Conservation (phyloP, 179 eudicot species). For the Amaranthus tricolor region DNA sequence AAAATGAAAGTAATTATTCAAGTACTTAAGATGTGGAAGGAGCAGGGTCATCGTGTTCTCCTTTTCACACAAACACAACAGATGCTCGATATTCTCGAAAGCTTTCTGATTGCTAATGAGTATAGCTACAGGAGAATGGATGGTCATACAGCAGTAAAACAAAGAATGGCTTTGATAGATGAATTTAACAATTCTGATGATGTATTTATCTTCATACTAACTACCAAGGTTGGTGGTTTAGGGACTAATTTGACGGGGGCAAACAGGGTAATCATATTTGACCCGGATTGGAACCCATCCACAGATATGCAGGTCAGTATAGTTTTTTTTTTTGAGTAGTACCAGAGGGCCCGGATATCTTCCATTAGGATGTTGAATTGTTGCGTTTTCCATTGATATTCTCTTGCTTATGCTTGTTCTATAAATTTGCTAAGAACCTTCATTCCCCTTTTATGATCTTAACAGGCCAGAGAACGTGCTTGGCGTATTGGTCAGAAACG, state of each 20-base stretch:
- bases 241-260: slow-evolving; percentile 98
- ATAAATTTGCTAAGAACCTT: neutral
- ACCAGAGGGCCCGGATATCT: neutral
- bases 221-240: slow-evolving; percentile 95
- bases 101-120: slow-evolving; percentile 51
- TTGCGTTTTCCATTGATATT: neutral
- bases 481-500: slow-evolving; percentile 98
- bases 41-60: slow-evolving; percentile 94
- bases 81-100: slow-evolving; percentile 97
- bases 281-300: slow-evolving; percentile 99
- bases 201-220: slow-evolving; percentile 77
- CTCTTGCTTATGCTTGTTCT: neutral
- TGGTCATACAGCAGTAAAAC: slow-evolving; percentile 83
- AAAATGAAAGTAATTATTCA: slow-evolving; percentile 87
- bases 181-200: slow-evolving; percentile 81
- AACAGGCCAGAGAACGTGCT: slow-evolving; percentile 99
- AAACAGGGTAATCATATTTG: slow-evolving; percentile 91
- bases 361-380: neutral
- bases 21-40: slow-evolving; percentile 91
- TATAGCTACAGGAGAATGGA: slow-evolving; percentile 94
- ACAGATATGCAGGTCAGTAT: slow-evolving; percentile 89
- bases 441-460: slow-evolving; percentile 12
- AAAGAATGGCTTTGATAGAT: slow-evolving; percentile 89
- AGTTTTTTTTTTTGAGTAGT: too few relatives aligned
- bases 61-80: slow-evolving; percentile 96